phyloP scores from a whole-genome alignment of 2,329 filamentous ascomycete species.

The Stachybotrys echinatus region DNA sequence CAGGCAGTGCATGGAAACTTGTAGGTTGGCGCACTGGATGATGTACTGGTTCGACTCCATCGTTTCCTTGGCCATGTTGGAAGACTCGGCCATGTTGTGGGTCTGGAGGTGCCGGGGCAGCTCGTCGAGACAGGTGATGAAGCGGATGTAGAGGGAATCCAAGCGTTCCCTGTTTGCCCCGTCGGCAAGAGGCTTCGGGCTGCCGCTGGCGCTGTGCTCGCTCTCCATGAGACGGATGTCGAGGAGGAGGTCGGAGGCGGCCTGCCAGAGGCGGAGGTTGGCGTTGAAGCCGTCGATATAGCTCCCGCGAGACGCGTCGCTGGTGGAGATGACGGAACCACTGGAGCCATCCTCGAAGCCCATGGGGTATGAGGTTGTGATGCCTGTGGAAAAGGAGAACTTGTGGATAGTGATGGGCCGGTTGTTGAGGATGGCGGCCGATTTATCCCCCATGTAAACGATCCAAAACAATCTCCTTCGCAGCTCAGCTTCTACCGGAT shows the following conservation, averaged over 20 bases:
- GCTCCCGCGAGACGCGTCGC: slow-evolving; percentile 6
- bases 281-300: slow-evolving; percentile 31
- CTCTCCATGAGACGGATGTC: slow-evolving; percentile 23
- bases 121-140: slow-evolving; percentile 34
- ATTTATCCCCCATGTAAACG: slow-evolving; percentile 34
- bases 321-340: slow-evolving; percentile 7
- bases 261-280: slow-evolving; percentile 33
- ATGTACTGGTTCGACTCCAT: slow-evolving; percentile 23
- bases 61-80: slow-evolving; percentile 8
- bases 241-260: slow-evolving; percentile 31
- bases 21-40: slow-evolving; percentile 35
- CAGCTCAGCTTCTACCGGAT: slow-evolving; percentile 31
- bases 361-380: slow-evolving; percentile 28
- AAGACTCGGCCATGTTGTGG: slow-evolving; percentile 13
- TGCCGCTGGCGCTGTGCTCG: slow-evolving; percentile 15
- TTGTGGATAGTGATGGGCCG: slow-evolving; percentile 38
- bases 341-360: slow-evolving; percentile 20
- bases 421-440: slow-evolving; percentile 31
- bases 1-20: slow-evolving; percentile 28
- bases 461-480: slow-evolving; percentile 32
- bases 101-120: slow-evolving; percentile 29
- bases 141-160: slow-evolving; percentile 29
- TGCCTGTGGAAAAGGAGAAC: slow-evolving; percentile 33
- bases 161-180: slow-evolving; percentile 23
- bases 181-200: slow-evolving; percentile 7